Percentiles rank a stretch among this genome's conserved stretches.
Evolutionary conservation across 1,284 basidiomycete species (phyloP).

Genomic region (Tilletia caries): DNA sequence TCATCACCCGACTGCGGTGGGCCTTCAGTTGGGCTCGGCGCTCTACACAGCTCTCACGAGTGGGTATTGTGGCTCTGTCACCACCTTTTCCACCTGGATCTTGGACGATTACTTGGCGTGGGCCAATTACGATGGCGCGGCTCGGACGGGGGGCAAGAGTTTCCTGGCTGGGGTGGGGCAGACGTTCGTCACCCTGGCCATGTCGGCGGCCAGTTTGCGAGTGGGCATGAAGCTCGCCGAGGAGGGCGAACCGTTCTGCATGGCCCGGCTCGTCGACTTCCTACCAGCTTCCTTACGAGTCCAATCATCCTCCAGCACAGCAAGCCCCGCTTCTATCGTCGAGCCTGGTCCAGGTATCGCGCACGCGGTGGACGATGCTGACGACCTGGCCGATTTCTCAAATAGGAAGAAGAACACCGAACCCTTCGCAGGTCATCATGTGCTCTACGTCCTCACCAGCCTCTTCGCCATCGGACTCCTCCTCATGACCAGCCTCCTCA

Average conservation of each 20-base stretch:
- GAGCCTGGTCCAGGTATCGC: background rate
- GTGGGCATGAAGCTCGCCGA: constrained; percentile 31
- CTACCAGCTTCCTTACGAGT: background rate
- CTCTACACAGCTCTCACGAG: constrained; percentile 84
- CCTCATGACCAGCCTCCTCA: constrained; percentile 62
- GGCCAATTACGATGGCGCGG: constrained; percentile 61
- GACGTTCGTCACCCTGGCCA: constrained; percentile 40
- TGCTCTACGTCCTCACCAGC: constrained; percentile 7
- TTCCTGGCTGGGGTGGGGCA: constrained; percentile 49
- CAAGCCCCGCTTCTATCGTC: too few species aligned
- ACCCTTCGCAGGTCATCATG: background rate
- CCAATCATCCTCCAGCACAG: too few species aligned
- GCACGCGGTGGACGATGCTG: background rate
- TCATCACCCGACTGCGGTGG: background rate
- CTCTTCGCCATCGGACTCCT: constrained; percentile 26
- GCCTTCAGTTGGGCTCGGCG: constrained; percentile 69
- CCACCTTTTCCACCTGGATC: constrained; percentile 96
- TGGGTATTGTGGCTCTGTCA: constrained; percentile 91
- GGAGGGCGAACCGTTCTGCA: background rate
- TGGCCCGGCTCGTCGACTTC: background rate
- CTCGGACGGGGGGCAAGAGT: background rate
- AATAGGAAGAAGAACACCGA: background rate
- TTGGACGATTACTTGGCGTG: constrained; percentile 81
- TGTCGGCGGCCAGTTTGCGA: constrained; percentile 33
- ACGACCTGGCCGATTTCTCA: too few species aligned